Evolutionary conservation across 2,329 filamentous ascomycete genomes (phyloP).

Genomic region (Eurotiales sp.): DNA sequence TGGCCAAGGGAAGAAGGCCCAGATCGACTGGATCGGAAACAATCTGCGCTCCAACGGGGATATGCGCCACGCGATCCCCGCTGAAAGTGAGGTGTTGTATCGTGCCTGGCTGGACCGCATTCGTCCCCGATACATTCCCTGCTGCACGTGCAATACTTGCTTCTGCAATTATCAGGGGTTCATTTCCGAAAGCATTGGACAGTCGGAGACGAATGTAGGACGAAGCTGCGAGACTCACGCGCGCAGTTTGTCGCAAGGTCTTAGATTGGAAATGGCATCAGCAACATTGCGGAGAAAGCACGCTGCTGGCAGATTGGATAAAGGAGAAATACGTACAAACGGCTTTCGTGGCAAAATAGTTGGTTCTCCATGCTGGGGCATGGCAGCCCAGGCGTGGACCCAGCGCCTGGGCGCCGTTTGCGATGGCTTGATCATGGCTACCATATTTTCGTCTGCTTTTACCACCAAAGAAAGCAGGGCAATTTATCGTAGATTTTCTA

Average conservation of each 20-base stretch:
- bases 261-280: background rate
- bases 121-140: slow-evolving; percentile 41
- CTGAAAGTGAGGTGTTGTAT: slow-evolving; percentile 57
- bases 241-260: slow-evolving; percentile 56
- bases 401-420: slow-evolving; percentile 40
- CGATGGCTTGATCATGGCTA: background rate
- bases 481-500: too few relatives aligned
- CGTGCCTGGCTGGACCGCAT: slow-evolving; percentile 51
- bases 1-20: slow-evolving; percentile 43
- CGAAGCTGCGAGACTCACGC: slow-evolving; percentile 52
- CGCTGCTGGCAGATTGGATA: background rate
- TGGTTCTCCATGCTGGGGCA: slow-evolving; percentile 63
- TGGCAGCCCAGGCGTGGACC: slow-evolving; percentile 62
- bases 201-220: slow-evolving; percentile 60
- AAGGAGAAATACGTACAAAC: slow-evolving; percentile 45
- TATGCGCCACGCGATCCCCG: slow-evolving; percentile 47
- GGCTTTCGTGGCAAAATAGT: slow-evolving; percentile 59
- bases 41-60: slow-evolving; percentile 55
- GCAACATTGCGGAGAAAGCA: too few relatives aligned
- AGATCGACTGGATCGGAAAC: slow-evolving; percentile 62
- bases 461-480: background rate
- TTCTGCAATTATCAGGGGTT: slow-evolving; percentile 57
- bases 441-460: background rate
- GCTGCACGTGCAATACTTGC: slow-evolving; percentile 56
- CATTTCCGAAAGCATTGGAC: slow-evolving; percentile 63